Conservation (phyloP, 345 rosid species). For the Conringia planisiliqua region DNA sequence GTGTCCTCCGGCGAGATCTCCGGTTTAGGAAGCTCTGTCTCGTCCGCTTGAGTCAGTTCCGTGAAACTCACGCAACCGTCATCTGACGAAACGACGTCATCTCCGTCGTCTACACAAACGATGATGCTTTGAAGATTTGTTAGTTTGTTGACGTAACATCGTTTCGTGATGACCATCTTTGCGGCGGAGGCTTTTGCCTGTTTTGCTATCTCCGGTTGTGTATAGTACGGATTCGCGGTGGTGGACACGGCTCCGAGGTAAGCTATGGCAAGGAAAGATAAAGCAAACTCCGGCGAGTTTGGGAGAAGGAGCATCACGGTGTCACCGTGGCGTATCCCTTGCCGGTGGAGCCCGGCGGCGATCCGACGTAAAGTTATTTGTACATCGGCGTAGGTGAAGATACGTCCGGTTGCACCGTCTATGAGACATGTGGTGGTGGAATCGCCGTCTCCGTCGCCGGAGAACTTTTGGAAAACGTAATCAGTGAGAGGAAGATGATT, state of each 20-base stretch:
- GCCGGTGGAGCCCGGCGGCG: conserved; percentile 55
- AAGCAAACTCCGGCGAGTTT: conserved; percentile 67
- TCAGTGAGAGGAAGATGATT: conserved; percentile 65
- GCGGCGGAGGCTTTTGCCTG: conserved; percentile 59
- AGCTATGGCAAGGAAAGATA: conserved; percentile 67
- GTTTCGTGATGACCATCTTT: conserved; percentile 59
- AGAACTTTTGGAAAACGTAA: conserved; percentile 65
- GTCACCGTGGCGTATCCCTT: conserved; percentile 61
- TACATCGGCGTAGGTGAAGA: conserved; percentile 60
- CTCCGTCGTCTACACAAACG: conserved; percentile 17
- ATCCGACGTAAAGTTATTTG: conserved; percentile 47
- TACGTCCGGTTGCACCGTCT: conserved; percentile 57
- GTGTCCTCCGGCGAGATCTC: conserved; percentile 59
- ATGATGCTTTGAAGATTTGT: conserved; percentile 28
- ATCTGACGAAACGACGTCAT: conserved; percentile 1
- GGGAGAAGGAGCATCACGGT: conserved; percentile 75
- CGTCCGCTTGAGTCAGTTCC: conserved; percentile 44
- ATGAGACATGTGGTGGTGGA: conserved; percentile 48
- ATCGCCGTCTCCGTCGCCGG: conserved; percentile 31
- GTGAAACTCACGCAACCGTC: conserved; percentile 57
- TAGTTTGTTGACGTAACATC: conserved; percentile 47
- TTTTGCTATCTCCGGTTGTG: conserved; percentile 61
- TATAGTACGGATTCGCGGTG: conserved; percentile 76
- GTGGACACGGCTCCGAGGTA: conserved; percentile 60
- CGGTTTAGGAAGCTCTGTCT: conserved; percentile 38